phyloP scores from a whole-genome alignment of 495 filamentous ascomycete species.

The Clohesyomyces aquaticus region DNA sequence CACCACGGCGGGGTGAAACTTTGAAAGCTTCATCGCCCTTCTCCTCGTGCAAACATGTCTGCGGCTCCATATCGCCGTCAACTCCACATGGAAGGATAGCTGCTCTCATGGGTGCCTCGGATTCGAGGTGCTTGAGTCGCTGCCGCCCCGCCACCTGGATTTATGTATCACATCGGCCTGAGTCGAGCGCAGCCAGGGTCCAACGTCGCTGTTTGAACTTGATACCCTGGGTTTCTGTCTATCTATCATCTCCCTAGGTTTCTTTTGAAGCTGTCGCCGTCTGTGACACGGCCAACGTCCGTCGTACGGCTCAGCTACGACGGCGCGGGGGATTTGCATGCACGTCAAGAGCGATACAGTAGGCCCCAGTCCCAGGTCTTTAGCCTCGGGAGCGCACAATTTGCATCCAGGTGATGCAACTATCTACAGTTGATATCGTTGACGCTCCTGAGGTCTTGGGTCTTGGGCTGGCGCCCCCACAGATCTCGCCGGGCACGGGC shows the following conservation, averaged over 20 bases:
- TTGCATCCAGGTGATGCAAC: conserved; percentile 6
- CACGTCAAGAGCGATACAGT: conserved; percentile 24
- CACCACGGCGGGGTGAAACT: conserved; percentile 20
- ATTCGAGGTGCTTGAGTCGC: background rate
- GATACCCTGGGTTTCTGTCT: background rate
- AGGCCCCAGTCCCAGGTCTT: background rate
- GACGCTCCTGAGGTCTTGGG: conserved; percentile 9
- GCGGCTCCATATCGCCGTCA: conserved; percentile 23
- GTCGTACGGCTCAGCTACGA: background rate
- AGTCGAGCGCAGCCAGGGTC: background rate
- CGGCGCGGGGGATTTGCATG: conserved; percentile 36
- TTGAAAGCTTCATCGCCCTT: conserved; percentile 22
- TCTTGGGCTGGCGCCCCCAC: conserved; percentile 18
- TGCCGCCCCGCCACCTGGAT: background rate
- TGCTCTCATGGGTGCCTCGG: conserved; percentile 11
- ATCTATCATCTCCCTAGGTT: background rate
- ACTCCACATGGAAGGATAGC: conserved; percentile 6
- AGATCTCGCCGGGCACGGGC: background rate
- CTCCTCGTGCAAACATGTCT: conserved; percentile 27
- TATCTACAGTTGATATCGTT: background rate
- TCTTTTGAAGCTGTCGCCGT: background rate
- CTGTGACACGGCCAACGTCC: conserved; percentile 20
- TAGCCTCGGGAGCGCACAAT: background rate
- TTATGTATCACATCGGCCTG: background rate
- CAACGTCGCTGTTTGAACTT: background rate